phyloP scores from a whole-genome alignment of 441 rosid species.

The Syzygium syzygioides region DNA sequence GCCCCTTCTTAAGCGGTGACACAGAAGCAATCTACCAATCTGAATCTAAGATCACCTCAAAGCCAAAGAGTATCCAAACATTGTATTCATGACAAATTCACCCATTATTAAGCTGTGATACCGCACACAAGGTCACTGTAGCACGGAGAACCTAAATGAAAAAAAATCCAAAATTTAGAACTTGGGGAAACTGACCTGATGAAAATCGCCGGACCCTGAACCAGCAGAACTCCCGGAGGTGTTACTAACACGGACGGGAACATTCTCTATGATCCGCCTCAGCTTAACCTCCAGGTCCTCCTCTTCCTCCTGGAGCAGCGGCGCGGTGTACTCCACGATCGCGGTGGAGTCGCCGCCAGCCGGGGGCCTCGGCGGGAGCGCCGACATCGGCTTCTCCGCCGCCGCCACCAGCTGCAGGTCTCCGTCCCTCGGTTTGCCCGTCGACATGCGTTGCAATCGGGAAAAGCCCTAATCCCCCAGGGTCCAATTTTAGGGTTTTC shows the following conservation, averaged over 20 bases:
- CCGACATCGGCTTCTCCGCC: slow-evolving; percentile 24
- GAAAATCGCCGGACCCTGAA: slow-evolving; percentile 95
- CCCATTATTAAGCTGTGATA: neutral
- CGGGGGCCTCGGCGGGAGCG: slow-evolving; percentile 23
- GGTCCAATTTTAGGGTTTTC: neutral
- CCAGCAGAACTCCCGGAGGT: slow-evolving; percentile 99
- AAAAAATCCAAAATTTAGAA: neutral
- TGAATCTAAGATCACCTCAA: neutral
- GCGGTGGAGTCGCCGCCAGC: slow-evolving; percentile 43
- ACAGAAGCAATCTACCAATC: neutral
- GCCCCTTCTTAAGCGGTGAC: neutral
- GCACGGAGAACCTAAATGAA: neutral
- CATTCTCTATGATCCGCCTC: slow-evolving; percentile 83
- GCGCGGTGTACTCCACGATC: slow-evolving; percentile 65
- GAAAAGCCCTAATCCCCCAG: neutral
- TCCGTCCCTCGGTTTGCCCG: slow-evolving; percentile 36
- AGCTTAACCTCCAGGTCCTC: slow-evolving; percentile 93
- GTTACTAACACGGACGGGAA: slow-evolving; percentile 88
- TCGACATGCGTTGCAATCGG: slow-evolving; percentile 32
- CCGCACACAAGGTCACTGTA: neutral
- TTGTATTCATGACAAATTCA: neutral
- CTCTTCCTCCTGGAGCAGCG: slow-evolving; percentile 71
- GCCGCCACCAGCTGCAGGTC: slow-evolving; percentile 44
- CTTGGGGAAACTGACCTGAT: slow-evolving; percentile 44
- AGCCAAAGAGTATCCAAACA: neutral